A percentile compares a stretch with the other conserved stretches of the same genome.
Evolutionary conservation across 2,329 filamentous ascomycete species (phyloP).

Genomic region (Alternaria longipes): DNA sequence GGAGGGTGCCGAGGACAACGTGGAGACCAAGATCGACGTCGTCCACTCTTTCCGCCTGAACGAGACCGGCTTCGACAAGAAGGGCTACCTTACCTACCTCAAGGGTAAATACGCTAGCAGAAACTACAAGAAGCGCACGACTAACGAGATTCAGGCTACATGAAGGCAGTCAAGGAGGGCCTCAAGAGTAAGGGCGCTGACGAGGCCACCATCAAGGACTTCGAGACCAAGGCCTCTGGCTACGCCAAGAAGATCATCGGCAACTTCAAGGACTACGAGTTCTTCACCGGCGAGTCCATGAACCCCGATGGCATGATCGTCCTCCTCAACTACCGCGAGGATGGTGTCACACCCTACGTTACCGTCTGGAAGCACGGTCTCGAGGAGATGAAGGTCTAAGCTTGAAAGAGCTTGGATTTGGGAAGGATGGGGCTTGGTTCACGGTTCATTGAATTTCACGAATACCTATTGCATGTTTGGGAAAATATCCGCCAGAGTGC

Average conservation of each 20-base stretch:
- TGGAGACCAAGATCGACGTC: slow-evolving; percentile 87
- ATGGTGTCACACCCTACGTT: slow-evolving; percentile 89
- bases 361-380: slow-evolving; percentile 96
- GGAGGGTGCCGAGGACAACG: slow-evolving; percentile 75
- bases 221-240: slow-evolving; percentile 77
- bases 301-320: slow-evolving; percentile 92
- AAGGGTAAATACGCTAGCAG: slow-evolving; percentile 71
- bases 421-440: slow-evolving; percentile 29
- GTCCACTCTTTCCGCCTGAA: slow-evolving; percentile 90
- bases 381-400: slow-evolving; percentile 87
- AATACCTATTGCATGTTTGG: slow-evolving; percentile 51
- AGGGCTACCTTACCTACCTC: slow-evolving; percentile 80
- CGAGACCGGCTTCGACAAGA: slow-evolving; percentile 85
- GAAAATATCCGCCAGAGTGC: slow-evolving; percentile 44
- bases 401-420: slow-evolving; percentile 11
- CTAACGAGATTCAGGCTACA: slow-evolving; percentile 70
- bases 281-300: slow-evolving; percentile 92
- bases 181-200: slow-evolving; percentile 67
- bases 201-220: slow-evolving; percentile 75
- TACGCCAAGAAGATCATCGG: slow-evolving; percentile 84
- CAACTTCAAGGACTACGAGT: slow-evolving; percentile 97
- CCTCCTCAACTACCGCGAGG: slow-evolving; percentile 97
- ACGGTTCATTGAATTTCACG: slow-evolving; percentile 46
- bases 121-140: neutral
- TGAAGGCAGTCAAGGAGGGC: slow-evolving; percentile 88